phyloP scores from a whole-genome alignment of 257 asterid species.

The Scutellaria barbata region DNA sequence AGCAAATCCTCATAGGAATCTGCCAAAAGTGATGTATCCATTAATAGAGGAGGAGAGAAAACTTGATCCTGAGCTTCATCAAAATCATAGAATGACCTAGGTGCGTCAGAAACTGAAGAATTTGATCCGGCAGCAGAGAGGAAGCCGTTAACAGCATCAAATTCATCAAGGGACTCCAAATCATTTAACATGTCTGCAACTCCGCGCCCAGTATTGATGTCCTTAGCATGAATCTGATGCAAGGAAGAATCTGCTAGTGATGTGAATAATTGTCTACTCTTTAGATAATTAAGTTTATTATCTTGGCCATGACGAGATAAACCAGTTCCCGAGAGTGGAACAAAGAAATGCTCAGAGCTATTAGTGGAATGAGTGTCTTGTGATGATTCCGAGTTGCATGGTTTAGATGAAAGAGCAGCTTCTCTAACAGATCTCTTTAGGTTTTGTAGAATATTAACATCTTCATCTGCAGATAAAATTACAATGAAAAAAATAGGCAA shows the following conservation, averaged over 20 bases:
- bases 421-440: constrained; percentile 93
- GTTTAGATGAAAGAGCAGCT: constrained; percentile 81
- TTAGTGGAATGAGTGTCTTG: constrained; percentile 87
- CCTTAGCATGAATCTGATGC: constrained; percentile 52
- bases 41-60: constrained; percentile 92
- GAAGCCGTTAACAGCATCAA: constrained; percentile 69
- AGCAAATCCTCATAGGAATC: constrained; percentile 96
- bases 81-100: constrained; percentile 70
- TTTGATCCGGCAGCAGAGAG: constrained; percentile 78
- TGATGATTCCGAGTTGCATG: constrained; percentile 66
- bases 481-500: constrained; percentile 23
- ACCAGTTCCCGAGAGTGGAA: constrained; percentile 75
- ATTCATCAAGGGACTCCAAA: constrained; percentile 76
- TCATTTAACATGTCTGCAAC: constrained; percentile 63
- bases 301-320: constrained; percentile 64
- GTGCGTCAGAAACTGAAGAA: constrained; percentile 78
- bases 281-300: constrained; percentile 53
- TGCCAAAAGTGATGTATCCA: constrained; percentile 72
- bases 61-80: constrained; percentile 86
- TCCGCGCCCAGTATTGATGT: constrained; percentile 58
- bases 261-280: constrained; percentile 58
- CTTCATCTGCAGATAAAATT: constrained; percentile 65
- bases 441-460: constrained; percentile 68
- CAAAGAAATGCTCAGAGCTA: constrained; percentile 88
- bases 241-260: constrained; percentile 68